phyloP scores from a whole-genome alignment of 805 yeast species.

The Cyberlindnera maclurae region DNA sequence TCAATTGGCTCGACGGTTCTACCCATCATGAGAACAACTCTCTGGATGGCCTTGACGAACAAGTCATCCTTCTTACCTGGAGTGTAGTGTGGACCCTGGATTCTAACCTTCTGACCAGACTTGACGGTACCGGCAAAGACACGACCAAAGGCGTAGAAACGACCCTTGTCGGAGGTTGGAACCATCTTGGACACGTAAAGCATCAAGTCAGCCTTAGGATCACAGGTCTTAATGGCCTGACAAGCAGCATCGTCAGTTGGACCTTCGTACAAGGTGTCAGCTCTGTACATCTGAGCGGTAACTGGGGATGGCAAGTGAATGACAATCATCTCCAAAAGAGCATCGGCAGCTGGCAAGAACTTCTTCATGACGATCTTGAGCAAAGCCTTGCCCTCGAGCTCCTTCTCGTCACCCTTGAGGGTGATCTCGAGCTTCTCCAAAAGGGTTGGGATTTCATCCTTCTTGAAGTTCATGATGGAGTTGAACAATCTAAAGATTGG shows the following conservation, averaged over 20 bases:
- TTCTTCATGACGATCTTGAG: slow-evolving; percentile 98
- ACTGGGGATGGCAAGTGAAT: slow-evolving; percentile 99
- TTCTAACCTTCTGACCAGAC: slow-evolving; percentile 98
- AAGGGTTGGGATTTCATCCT: slow-evolving; percentile 89
- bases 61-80: slow-evolving; percentile 98
- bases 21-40: slow-evolving; percentile 99
- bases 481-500: slow-evolving; percentile 97
- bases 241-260: slow-evolving; percentile 89
- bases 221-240: slow-evolving; percentile 94
- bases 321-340: slow-evolving; percentile 97
- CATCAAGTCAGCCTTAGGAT: slow-evolving; percentile 97
- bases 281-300: slow-evolving; percentile 99
- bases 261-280: slow-evolving; percentile 98
- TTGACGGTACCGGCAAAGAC: slow-evolving; percentile 99
- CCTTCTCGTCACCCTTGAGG: slow-evolving; percentile 96
- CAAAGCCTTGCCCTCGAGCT: slow-evolving; percentile 97
- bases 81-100: slow-evolving; percentile 99
- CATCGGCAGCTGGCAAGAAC: slow-evolving; percentile 99
- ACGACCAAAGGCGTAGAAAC: slow-evolving; percentile 99
- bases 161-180: slow-evolving; percentile 99
- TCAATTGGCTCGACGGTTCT: slow-evolving; percentile 96
- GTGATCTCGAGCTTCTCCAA: slow-evolving; percentile 88
- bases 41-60: slow-evolving; percentile 95
- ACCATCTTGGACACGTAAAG: slow-evolving; percentile 99
- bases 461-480: slow-evolving; percentile 98